Percentiles rank a stretch among this genome's conserved stretches.
Evolutionary conservation across 768 basidiomycete genomes (phyloP).

Genomic region (Lactarius tabidus): DNA sequence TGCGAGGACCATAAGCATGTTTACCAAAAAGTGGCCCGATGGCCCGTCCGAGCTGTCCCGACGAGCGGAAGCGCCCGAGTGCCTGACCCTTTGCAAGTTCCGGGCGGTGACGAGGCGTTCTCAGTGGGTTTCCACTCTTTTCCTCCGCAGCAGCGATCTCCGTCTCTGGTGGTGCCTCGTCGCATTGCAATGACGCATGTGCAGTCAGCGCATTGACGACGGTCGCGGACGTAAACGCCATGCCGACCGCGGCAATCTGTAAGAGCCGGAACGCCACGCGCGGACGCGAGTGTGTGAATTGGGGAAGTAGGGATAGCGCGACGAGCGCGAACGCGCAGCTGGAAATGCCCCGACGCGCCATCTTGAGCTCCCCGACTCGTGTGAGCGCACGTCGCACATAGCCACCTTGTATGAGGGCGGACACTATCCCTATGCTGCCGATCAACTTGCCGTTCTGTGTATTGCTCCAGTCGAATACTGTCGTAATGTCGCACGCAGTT

Average conservation of each 20-base stretch:
- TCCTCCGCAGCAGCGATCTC: slow-evolving; percentile 47
- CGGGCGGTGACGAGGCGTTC: slow-evolving; percentile 46
- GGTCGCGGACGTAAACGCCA: slow-evolving; percentile 93
- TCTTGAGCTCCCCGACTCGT: slow-evolving; percentile 70
- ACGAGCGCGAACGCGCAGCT: slow-evolving; percentile 68
- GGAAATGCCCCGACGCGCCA: slow-evolving; percentile 78
- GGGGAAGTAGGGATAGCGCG: slow-evolving; percentile 70
- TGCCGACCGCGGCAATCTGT: slow-evolving; percentile 69
- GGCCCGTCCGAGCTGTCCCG: slow-evolving; percentile 93
- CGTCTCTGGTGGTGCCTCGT: slow-evolving; percentile 45
- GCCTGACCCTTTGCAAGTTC: slow-evolving; percentile 80
- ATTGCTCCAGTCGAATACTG: slow-evolving; percentile 88
- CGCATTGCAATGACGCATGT: slow-evolving; percentile 86
- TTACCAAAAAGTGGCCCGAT: slow-evolving; percentile 86
- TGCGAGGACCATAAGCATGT: not conserved
- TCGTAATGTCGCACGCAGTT: not conserved
- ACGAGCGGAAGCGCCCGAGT: slow-evolving; percentile 80
- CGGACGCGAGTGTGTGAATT: slow-evolving; percentile 40
- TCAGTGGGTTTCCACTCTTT: slow-evolving; percentile 57
- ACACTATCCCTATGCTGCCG: slow-evolving; percentile 84
- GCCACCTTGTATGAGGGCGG: slow-evolving; percentile 87
- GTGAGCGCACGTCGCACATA: slow-evolving; percentile 83
- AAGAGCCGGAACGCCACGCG: slow-evolving; percentile 49
- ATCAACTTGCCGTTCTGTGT: slow-evolving; percentile 84
- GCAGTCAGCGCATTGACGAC: slow-evolving; percentile 93